Conservation (phyloP, 139 green algal genomes). For the Mesostigma viride region DNA sequence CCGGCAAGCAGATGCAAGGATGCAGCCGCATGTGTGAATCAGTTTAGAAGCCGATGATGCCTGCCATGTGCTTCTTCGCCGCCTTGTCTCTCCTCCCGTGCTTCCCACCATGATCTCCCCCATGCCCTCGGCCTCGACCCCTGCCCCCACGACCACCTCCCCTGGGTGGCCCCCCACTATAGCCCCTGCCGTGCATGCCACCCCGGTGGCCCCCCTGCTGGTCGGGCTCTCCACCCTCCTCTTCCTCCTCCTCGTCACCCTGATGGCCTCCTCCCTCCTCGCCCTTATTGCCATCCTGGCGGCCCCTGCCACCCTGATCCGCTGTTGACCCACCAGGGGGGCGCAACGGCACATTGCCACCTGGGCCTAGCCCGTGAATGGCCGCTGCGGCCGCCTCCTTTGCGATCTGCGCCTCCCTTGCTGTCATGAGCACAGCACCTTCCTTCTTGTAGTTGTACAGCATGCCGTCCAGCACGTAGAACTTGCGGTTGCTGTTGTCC, state of each 20-base stretch:
- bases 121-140: conserved; percentile 10
- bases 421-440: too few relatives aligned
- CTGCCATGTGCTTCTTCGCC: conserved; percentile 15
- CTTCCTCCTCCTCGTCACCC: too few relatives aligned
- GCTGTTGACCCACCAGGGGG: too few relatives aligned
- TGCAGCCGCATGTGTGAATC: too few relatives aligned
- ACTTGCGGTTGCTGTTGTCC: too few relatives aligned
- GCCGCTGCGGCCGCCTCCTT: too few relatives aligned
- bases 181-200: too few relatives aligned
- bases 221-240: neutral
- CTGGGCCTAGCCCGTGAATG: conserved; percentile 23
- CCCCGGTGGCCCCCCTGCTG: too few relatives aligned
- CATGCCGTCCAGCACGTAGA: conserved; percentile 34
- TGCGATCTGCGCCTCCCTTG: too few relatives aligned
- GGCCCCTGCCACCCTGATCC: neutral
- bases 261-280: conserved; percentile 6
- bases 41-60: conserved; percentile 1
- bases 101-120: conserved; percentile 13
- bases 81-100: conserved; percentile 19
- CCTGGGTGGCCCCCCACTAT: neutral
- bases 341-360: too few relatives aligned
- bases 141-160: too few relatives aligned
- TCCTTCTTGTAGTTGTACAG: conserved; percentile 35
- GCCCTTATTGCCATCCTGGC: neutral
- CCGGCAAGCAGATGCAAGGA: too few relatives aligned